Conservation (phyloP, 2,329 filamentous ascomycete species). For the Beauveria australis region DNA sequence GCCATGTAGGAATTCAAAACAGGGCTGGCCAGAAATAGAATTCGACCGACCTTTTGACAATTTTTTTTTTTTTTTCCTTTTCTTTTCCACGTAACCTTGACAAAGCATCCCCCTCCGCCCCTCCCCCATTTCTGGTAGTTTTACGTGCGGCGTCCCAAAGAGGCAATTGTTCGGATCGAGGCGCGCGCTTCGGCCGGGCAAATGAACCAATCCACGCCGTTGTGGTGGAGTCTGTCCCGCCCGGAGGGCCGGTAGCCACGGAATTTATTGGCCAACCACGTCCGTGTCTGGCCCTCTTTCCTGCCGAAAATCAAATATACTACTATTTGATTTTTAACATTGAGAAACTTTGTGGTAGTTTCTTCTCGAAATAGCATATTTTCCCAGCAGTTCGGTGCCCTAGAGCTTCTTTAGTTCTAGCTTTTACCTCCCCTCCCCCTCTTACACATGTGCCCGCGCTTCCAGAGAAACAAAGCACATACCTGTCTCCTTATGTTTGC, state of each 20-base stretch:
- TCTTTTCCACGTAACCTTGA: no score
- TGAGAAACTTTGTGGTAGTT: no score
- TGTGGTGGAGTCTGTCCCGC: not conserved
- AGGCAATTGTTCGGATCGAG: not conserved
- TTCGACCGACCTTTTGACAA: no score
- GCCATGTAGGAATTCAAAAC: not conserved
- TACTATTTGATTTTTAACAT: not conserved
- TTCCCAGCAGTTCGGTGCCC: not conserved
- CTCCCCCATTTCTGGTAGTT: not conserved
- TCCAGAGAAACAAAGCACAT: not conserved
- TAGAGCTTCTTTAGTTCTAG: not conserved
- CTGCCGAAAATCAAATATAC: not conserved
- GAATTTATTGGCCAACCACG: not conserved
- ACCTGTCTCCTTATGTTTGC: not conserved
- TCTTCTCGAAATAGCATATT: not conserved
- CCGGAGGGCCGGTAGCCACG: not conserved
- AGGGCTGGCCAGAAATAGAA: slow-evolving; percentile 4
- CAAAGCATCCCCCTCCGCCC: not conserved
- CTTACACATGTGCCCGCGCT: not conserved
- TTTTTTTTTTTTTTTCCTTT: no score
- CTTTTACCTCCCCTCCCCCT: not conserved
- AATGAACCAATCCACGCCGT: not conserved
- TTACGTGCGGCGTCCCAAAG: not conserved
- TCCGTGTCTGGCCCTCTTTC: not conserved
- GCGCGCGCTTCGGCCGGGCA: slow-evolving; percentile 7